A percentile compares a stretch with the other conserved stretches of the same genome.
Conservation (phyloP, 1,284 basidiomycete species). For the Moniliella sp. region DNA sequence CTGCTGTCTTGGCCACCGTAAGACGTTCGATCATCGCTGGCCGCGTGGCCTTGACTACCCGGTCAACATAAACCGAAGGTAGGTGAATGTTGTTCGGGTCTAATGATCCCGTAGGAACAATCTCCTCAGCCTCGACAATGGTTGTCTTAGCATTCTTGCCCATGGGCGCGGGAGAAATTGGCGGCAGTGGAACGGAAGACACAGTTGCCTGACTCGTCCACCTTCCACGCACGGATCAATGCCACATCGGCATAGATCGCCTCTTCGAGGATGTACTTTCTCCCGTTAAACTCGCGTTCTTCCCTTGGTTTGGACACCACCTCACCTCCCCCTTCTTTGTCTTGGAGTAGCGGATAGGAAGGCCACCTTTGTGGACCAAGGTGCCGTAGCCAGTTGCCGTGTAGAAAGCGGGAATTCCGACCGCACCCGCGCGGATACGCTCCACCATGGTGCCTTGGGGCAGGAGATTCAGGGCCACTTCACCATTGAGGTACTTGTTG, state of each 20-base stretch:
- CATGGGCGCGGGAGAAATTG: conserved; percentile 31
- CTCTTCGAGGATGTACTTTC: conserved; percentile 65
- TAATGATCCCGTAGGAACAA: conserved; percentile 16
- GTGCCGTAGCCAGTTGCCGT: conserved; percentile 57
- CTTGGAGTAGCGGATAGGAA: conserved; percentile 35
- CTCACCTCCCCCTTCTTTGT: conserved; percentile 10
- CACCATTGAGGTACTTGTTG: conserved; percentile 17
- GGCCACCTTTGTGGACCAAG: conserved; percentile 35
- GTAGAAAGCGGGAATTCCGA: conserved; percentile 84
- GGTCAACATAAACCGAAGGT: conserved; percentile 23
- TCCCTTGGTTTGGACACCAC: conserved; percentile 44
- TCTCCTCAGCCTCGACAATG: conserved; percentile 28
- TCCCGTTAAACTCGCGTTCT: conserved; percentile 54
- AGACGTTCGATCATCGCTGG: conserved; percentile 22
- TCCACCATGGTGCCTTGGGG: conserved; percentile 53
- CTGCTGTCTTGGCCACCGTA: too few species aligned
- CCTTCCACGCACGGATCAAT: conserved; percentile 80
- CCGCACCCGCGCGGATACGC: conserved; percentile 68
- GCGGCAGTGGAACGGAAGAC: conserved; percentile 32
- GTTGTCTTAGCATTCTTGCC: conserved; percentile 35
- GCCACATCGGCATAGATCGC: conserved; percentile 69
- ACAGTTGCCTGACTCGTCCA: conserved; percentile 47
- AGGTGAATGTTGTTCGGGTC: conserved; percentile 22
- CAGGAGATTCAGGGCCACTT: conserved; percentile 21
- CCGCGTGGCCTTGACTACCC: conserved; percentile 14